A percentile compares a stretch with the other conserved stretches of the same genome.
Evolutionary conservation across 441 rosid genomes (phyloP).

Genomic region (Adansonia madagascariensis): DNA sequence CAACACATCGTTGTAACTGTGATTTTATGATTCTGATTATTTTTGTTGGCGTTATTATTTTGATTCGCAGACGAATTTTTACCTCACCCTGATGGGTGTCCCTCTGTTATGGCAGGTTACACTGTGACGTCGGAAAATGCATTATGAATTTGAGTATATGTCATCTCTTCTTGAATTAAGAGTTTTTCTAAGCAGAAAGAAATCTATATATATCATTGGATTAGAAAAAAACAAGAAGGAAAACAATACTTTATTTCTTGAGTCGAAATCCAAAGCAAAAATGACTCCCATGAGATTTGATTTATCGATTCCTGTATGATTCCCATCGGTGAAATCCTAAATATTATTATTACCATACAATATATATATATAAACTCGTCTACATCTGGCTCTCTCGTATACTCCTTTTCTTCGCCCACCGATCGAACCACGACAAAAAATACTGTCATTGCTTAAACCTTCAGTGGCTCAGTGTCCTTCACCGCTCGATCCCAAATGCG

Average conservation of each 20-base stretch:
- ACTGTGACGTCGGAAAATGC: too few species aligned
- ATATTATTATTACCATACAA: background rate
- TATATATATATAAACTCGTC: background rate
- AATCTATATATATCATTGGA: background rate
- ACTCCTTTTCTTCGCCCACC: background rate
- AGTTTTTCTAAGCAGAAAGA: too few species aligned
- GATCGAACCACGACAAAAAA: background rate
- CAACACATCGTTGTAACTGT: too few species aligned
- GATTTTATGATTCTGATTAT: too few species aligned
- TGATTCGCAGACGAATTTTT: too few species aligned
- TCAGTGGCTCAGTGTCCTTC: slow-evolving; percentile 19
- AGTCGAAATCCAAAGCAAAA: background rate
- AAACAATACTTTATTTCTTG: background rate
- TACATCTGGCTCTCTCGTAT: background rate
- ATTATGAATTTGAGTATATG: too few species aligned
- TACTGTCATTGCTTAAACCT: background rate
- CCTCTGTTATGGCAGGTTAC: too few species aligned
- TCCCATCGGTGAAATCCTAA: background rate
- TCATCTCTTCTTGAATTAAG: too few species aligned
- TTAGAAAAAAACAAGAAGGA: background rate
- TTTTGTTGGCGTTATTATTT: too few species aligned
- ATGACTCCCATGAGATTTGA: background rate
- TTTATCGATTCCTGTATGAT: background rate
- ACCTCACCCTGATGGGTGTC: too few species aligned
- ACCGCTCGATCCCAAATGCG: slow-evolving; percentile 36